Evolutionary conservation across 176 grass and related monocot genomes (phyloP).

Genomic region (Melocanna baccifera): DNA sequence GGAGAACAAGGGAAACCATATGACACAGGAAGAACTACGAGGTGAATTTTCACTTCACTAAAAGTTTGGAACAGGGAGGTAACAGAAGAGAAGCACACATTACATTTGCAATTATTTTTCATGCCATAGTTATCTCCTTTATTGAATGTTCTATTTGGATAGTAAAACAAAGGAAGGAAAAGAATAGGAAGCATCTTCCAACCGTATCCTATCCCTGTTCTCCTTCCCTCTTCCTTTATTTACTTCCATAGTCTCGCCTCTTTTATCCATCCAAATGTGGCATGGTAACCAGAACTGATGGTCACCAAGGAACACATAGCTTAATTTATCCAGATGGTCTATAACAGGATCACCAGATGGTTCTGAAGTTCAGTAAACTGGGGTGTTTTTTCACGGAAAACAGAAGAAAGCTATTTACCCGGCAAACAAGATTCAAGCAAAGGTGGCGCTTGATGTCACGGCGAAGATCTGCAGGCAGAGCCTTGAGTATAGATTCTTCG

Average conservation of each 20-base stretch:
- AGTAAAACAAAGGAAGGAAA: not conserved
- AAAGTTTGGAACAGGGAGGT: not conserved
- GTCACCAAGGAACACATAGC: not conserved
- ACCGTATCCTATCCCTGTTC: not conserved
- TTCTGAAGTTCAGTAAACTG: not conserved
- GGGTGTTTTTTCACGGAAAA: not conserved
- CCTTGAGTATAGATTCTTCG: constrained; percentile 79
- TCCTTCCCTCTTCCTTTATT: not conserved
- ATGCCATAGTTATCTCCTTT: not conserved
- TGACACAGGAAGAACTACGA: not conserved
- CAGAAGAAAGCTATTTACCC: constrained; percentile 49
- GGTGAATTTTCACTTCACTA: not conserved
- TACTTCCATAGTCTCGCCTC: not conserved
- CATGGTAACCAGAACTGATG: not conserved
- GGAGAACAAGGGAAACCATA: not conserved
- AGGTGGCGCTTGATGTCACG: constrained; percentile 92
- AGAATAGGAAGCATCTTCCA: not conserved
- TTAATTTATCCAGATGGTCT: not conserved
- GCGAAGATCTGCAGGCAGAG: constrained; percentile 76
- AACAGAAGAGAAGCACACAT: not conserved
- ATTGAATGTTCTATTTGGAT: not conserved
- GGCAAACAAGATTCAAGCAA: constrained; percentile 78
- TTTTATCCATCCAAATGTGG: not conserved
- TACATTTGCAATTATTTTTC: not conserved
- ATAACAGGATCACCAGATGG: not conserved